Conservation (phyloP, 352 stramenopile genomes). For the Blastocystis sp. region DNA sequence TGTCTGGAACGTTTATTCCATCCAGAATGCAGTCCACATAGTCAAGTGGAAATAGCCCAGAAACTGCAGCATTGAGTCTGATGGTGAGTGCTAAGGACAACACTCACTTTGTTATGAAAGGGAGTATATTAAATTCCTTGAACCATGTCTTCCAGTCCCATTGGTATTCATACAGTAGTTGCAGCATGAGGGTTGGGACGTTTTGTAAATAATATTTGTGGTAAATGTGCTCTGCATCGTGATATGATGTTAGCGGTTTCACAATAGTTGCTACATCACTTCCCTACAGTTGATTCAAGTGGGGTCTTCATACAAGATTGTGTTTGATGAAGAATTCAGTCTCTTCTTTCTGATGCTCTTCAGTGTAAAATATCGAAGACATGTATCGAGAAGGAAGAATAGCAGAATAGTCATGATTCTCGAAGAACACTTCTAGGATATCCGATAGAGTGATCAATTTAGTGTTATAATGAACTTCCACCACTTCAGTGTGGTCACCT, state of each 20-base stretch:
- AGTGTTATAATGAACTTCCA: slow-evolving; percentile 41
- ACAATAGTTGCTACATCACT: background rate
- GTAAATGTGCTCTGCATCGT: slow-evolving; percentile 40
- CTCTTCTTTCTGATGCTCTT: background rate
- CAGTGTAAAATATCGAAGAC: slow-evolving; percentile 25
- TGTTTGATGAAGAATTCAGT: background rate
- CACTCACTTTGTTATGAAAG: slow-evolving; percentile 36
- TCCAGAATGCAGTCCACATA: slow-evolving; percentile 31
- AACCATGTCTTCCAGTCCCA: slow-evolving; percentile 53
- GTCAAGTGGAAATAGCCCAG: background rate
- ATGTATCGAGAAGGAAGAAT: slow-evolving; percentile 6
- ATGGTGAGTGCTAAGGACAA: background rate
- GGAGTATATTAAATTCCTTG: slow-evolving; percentile 43
- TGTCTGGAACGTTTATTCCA: slow-evolving; percentile 38
- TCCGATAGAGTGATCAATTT: slow-evolving; percentile 19
- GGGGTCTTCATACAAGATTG: background rate
- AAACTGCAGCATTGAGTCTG: slow-evolving; percentile 45
- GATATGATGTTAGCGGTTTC: background rate
- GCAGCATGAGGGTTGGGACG: slow-evolving; percentile 28
- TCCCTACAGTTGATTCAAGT: background rate
- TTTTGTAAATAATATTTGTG: slow-evolving; percentile 62
- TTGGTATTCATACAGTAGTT: slow-evolving; percentile 48
- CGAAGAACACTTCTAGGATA: slow-evolving; percentile 50
- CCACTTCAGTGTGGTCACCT: slow-evolving; percentile 55
- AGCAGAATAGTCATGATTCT: slow-evolving; percentile 53